Percentiles rank a stretch among this genome's conserved stretches.
Conservation (phyloP, 2,329 filamentous ascomycete species). For the Venturia aucupariae region DNA sequence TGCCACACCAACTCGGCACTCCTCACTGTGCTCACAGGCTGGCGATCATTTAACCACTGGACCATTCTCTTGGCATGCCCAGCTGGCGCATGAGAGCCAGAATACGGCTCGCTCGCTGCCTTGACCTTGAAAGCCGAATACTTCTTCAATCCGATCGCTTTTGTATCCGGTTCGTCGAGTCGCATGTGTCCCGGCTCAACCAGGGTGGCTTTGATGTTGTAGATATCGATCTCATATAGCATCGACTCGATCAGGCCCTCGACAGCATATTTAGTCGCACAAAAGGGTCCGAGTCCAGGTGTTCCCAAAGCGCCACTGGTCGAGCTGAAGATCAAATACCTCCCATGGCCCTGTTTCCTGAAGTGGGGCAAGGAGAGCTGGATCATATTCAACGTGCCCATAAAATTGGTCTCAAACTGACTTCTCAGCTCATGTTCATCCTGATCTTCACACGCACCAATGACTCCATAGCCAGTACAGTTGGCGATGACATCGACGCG, state of each 20-base stretch:
- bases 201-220: slow-evolving; percentile 88
- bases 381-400: slow-evolving; percentile 88
- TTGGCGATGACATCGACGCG: slow-evolving; percentile 85
- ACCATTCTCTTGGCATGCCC: slow-evolving; percentile 85
- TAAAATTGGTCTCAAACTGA: slow-evolving; percentile 97
- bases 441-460: slow-evolving; percentile 92
- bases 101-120: slow-evolving; percentile 68
- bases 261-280: slow-evolving; percentile 93
- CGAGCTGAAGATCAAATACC: slow-evolving; percentile 91
- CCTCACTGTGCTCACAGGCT: slow-evolving; percentile 87
- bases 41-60: slow-evolving; percentile 86
- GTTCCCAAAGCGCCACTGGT: slow-evolving; percentile 89
- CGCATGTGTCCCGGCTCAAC: slow-evolving; percentile 86
- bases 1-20: slow-evolving; percentile 91
- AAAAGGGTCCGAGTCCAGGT: slow-evolving; percentile 86
- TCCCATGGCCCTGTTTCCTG: slow-evolving; percentile 60
- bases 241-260: slow-evolving; percentile 94
- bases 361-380: slow-evolving; percentile 84
- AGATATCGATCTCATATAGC: slow-evolving; percentile 87
- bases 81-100: slow-evolving; percentile 67
- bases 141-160: slow-evolving; percentile 48
- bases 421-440: slow-evolving; percentile 90
- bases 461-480: slow-evolving; percentile 86
- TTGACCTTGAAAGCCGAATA: slow-evolving; percentile 94
- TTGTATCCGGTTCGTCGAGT: slow-evolving; percentile 64